These are phyloP conservation scores for Baeospora myosura DNA, from an alignment of 1,284 basidiomycete species.

Conservation along the genomic window DNA sequence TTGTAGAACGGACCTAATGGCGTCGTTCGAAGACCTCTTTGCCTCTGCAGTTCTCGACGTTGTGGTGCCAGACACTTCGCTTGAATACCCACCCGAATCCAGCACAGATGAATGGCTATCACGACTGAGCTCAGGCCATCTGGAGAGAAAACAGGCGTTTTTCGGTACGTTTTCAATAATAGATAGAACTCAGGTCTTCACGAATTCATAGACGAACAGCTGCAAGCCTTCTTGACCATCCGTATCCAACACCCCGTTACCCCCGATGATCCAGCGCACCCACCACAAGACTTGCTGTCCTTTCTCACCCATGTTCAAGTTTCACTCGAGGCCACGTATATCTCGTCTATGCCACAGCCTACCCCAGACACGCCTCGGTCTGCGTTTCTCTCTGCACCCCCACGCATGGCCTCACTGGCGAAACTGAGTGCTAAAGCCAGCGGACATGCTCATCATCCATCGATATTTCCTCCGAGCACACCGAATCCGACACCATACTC, in stretches of 20 bases:
- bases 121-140: slow-evolving; percentile 26
- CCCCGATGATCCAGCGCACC: slow-evolving; percentile 26
- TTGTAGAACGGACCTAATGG: too few species aligned
- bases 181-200: slow-evolving; percentile 10
- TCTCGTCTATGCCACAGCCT: slow-evolving; percentile 37
- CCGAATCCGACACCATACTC: slow-evolving; percentile 71
- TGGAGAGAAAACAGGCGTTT: slow-evolving; percentile 57
- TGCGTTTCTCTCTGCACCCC: slow-evolving; percentile 33
- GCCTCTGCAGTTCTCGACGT: slow-evolving; percentile 55
- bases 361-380: slow-evolving; percentile 27
- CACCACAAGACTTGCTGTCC: slow-evolving; percentile 50
- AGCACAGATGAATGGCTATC: slow-evolving; percentile 51
- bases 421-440: slow-evolving; percentile 24
- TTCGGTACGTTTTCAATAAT: slow-evolving; percentile 49
- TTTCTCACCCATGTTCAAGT: slow-evolving; percentile 71
- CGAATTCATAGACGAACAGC: slow-evolving; percentile 52
- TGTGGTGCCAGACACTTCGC: slow-evolving; percentile 55
- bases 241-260: slow-evolving; percentile 37
- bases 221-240: slow-evolving; percentile 60
- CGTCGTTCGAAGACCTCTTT: slow-evolving; percentile 56
- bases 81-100: slow-evolving; percentile 48
- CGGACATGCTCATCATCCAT: slow-evolving; percentile 36
- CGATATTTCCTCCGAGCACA: slow-evolving; percentile 68
- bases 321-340: slow-evolving; percentile 75
- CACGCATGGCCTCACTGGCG: slow-evolving; percentile 36